Percentiles rank a stretch among this genome's conserved stretches.
These are phyloP conservation scores for Globisporangium nagaii DNA, from an alignment of 352 stramenopile species.

Conservation along the genomic window DNA sequence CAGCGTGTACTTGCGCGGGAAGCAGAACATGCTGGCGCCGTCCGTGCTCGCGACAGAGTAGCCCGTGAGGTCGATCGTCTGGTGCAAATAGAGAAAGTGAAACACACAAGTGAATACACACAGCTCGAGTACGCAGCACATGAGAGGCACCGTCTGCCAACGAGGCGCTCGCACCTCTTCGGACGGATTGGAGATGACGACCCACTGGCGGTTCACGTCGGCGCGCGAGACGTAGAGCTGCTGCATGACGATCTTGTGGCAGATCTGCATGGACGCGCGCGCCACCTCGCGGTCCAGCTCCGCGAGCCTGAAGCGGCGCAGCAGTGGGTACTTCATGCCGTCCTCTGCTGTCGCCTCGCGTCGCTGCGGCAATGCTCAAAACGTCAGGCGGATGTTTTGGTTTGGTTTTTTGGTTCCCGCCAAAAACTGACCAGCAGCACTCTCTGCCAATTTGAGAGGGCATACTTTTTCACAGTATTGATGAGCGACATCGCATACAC, in stretches of 20 bases:
- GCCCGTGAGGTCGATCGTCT: conserved; percentile 62
- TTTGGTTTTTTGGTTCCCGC: conserved; percentile 1
- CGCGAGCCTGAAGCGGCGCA: conserved; percentile 56
- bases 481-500: too few species aligned
- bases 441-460: not conserved
- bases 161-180: conserved; percentile 22
- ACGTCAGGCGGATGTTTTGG: not conserved
- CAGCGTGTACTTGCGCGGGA: conserved; percentile 65
- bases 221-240: conserved; percentile 81
- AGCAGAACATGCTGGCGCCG: conserved; percentile 47
- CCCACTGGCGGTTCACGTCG: conserved; percentile 67
- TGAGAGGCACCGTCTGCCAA: too few species aligned
- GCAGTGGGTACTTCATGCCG: conserved; percentile 55
- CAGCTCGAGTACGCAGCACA: not conserved
- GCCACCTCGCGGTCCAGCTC: conserved; percentile 62
- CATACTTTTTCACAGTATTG: not conserved
- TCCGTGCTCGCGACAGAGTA: conserved; percentile 48
- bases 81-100: too few species aligned
- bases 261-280: conserved; percentile 78
- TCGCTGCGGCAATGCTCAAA: not conserved
- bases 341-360: not conserved
- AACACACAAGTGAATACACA: not conserved
- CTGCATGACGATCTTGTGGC: conserved; percentile 80
- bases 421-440: not conserved
- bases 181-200: conserved; percentile 81